Evolutionary conservation across 1,139 yeast species (phyloP).

Genomic region (Suzukiozyma palmioleophila): DNA sequence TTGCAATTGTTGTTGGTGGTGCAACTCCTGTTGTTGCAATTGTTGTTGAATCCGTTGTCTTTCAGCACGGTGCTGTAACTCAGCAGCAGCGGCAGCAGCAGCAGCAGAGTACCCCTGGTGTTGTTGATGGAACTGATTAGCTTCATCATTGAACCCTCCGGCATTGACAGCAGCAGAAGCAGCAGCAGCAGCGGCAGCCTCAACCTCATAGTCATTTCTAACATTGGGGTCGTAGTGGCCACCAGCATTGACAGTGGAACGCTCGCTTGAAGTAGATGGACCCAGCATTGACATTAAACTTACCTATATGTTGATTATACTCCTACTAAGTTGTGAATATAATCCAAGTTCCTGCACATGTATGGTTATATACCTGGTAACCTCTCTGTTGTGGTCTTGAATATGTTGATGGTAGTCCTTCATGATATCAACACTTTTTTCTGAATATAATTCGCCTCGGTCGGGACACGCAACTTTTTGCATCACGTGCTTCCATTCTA

Average conservation of each 20-base stretch:
- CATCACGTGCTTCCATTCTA: no score
- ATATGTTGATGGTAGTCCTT: slow-evolving; percentile 2
- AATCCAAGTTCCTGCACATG: slow-evolving; percentile 15
- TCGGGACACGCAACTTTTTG: no score
- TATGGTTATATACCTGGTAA: slow-evolving; percentile 2
- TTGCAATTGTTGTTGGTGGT: slow-evolving; percentile 13
- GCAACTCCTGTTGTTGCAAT: slow-evolving; percentile 20
- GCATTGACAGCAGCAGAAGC: slow-evolving; percentile 4
- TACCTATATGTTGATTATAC: slow-evolving; percentile 5
- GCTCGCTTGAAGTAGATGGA: slow-evolving; percentile 30
- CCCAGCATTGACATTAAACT: slow-evolving; percentile 19
- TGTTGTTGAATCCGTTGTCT: slow-evolving; percentile 28
- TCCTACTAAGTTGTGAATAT: slow-evolving; percentile 12
- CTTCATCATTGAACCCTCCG: slow-evolving; percentile 3
- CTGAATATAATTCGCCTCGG: background rate
- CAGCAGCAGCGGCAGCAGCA: slow-evolving; percentile 18
- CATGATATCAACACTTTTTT: slow-evolving; percentile 1
- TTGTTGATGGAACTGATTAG: slow-evolving; percentile 21
- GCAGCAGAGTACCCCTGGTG: slow-evolving; percentile 17
- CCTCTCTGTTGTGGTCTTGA: slow-evolving; percentile 8
- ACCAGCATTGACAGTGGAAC: slow-evolving; percentile 19
- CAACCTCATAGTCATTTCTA: slow-evolving; percentile 5
- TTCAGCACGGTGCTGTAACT: slow-evolving; percentile 19
- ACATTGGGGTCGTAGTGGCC: slow-evolving; percentile 6
- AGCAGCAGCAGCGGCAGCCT: slow-evolving; percentile 5